Percentiles rank a stretch among this genome's conserved stretches.
Conservation (phyloP, 108 stramenopile species). For the Schizochytrium sp. region DNA sequence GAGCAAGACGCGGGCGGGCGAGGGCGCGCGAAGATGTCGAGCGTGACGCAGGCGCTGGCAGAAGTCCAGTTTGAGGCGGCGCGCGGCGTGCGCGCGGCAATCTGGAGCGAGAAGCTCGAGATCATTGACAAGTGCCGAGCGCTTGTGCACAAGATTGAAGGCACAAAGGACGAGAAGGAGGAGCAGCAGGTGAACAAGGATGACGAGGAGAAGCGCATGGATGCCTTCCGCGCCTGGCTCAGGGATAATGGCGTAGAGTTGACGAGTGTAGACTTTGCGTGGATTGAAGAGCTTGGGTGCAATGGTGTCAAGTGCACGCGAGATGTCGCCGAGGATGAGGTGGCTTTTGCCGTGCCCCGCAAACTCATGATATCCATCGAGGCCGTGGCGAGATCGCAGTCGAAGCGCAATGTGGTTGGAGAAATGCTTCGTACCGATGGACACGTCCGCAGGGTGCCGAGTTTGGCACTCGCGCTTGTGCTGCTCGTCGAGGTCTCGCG, state of each 20-base stretch:
- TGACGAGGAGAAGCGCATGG: not conserved
- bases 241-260: not conserved
- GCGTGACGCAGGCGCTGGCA: not conserved
- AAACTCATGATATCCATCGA: constrained; percentile 5
- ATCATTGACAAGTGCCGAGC: not conserved
- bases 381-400: not conserved
- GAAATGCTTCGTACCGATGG: not conserved
- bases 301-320: not conserved
- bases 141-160: not conserved
- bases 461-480: not conserved
- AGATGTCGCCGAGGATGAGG: not conserved
- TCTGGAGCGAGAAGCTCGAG: not conserved
- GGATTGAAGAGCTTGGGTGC: not conserved
- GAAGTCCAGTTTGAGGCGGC: not conserved
- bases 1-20: no score
- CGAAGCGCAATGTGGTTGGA: not conserved
- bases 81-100: not conserved
- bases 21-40: not conserved
- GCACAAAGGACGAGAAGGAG: not conserved
- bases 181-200: not conserved
- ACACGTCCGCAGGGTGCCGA: not conserved
- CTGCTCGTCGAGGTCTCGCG: not conserved
- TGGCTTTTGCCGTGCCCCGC: not conserved
- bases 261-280: not conserved
- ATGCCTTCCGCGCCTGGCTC: not conserved